Evolutionary conservation across 1,139 yeast genomes (phyloP).

Genomic region (Candida sp.): DNA sequence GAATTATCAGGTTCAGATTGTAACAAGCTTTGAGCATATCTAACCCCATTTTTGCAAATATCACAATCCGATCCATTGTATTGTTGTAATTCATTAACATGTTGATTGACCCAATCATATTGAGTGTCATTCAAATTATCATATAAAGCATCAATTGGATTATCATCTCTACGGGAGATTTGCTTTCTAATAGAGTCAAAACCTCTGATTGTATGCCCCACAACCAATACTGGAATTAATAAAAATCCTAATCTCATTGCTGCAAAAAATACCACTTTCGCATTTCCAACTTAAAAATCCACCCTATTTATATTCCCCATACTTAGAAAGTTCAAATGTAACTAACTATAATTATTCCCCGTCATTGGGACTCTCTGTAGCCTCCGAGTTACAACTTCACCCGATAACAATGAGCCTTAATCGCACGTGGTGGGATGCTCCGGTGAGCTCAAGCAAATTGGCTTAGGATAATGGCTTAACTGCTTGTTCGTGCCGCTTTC

Average conservation of each 20-base stretch:
- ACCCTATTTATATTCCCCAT: too few relatives aligned
- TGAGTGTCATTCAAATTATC: constrained; percentile 21
- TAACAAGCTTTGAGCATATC: constrained; percentile 25
- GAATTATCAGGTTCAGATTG: constrained; percentile 28
- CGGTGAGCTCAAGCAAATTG: background rate
- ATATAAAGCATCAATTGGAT: constrained; percentile 22
- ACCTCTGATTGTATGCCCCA: constrained; percentile 19
- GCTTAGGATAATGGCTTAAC: background rate
- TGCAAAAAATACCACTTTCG: constrained; percentile 2
- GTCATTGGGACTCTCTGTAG: too few relatives aligned
- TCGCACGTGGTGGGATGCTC: background rate
- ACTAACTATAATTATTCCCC: too few relatives aligned
- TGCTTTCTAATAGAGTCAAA: constrained; percentile 15
- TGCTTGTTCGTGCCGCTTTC: background rate
- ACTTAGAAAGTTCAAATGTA: too few relatives aligned
- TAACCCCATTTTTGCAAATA: constrained; percentile 33
- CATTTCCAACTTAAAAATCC: too few relatives aligned
- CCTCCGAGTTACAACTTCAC: too few relatives aligned
- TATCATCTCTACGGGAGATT: constrained; percentile 13
- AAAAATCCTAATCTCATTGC: constrained; percentile 1
- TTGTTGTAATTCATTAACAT: constrained; percentile 21
- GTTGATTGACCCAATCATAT: constrained; percentile 27
- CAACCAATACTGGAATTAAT: constrained; percentile 5
- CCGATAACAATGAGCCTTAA: background rate
- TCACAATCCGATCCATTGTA: constrained; percentile 33